A percentile compares a stretch with the other conserved stretches of the same genome.
These are phyloP conservation scores for Xerocomellus dryophilus DNA, from an alignment of 768 basidiomycete species.

Conservation along the genomic window DNA sequence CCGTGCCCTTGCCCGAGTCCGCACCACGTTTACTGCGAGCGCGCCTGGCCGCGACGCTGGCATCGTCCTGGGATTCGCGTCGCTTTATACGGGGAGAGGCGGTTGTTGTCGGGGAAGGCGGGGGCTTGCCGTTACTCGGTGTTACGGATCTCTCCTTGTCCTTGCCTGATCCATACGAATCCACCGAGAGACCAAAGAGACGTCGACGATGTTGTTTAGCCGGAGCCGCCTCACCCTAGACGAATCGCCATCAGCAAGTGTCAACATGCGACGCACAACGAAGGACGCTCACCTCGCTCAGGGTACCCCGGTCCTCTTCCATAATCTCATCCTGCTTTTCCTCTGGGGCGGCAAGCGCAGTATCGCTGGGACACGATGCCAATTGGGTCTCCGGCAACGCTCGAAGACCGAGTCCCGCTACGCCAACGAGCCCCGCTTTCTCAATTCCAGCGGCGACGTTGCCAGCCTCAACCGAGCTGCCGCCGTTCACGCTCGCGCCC, in stretches of 20 bases:
- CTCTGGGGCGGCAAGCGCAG: slow-evolving; percentile 43
- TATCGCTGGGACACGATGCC: slow-evolving; percentile 59
- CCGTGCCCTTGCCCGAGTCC: slow-evolving; percentile 45
- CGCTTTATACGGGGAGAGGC: slow-evolving; percentile 21
- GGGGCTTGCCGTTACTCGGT: slow-evolving; percentile 27
- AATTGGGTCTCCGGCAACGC: slow-evolving; percentile 47
- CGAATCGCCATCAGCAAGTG: neutral
- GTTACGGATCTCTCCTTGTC: slow-evolving; percentile 37
- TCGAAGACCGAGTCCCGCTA: slow-evolving; percentile 28
- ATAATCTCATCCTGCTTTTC: slow-evolving; percentile 31
- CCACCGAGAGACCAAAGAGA: slow-evolving; percentile 58
- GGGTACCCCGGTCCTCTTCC: slow-evolving; percentile 51
- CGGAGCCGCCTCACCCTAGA: slow-evolving; percentile 51
- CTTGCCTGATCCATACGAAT: slow-evolving; percentile 30
- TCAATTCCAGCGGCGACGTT: slow-evolving; percentile 19
- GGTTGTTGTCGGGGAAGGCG: slow-evolving; percentile 21
- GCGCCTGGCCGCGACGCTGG: slow-evolving; percentile 30
- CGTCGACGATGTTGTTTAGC: slow-evolving; percentile 44
- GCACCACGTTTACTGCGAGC: slow-evolving; percentile 48
- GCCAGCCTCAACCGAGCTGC: slow-evolving; percentile 20
- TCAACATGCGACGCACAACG: neutral
- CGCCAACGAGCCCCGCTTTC: slow-evolving; percentile 18
- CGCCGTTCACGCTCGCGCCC: slow-evolving; percentile 26
- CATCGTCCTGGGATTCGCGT: slow-evolving; percentile 26
- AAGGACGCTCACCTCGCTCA: slow-evolving; percentile 64